phyloP scores from a whole-genome alignment of 257 asterid species.

The Scutellaria barbata region DNA sequence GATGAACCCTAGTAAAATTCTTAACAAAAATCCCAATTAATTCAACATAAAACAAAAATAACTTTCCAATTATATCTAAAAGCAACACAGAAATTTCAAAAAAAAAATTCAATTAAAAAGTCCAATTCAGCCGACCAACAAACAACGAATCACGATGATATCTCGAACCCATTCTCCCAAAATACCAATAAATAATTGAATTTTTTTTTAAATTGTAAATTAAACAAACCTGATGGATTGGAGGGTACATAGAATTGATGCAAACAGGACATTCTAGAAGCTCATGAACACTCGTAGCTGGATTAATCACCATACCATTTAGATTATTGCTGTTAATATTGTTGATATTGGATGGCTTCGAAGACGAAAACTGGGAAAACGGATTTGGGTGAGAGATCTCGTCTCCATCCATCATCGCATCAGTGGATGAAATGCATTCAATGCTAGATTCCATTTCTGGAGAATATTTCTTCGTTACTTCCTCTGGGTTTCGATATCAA shows the following conservation, averaged over 20 bases:
- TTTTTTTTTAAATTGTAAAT: constrained; percentile 16
- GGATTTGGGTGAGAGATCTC: constrained; percentile 53
- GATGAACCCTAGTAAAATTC: constrained; percentile 30
- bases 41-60: constrained; percentile 19
- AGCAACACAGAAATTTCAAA: constrained; percentile 9
- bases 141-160: constrained; percentile 1
- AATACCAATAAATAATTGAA: constrained; percentile 18
- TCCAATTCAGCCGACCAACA: constrained; percentile 17
- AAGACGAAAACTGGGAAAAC: constrained; percentile 52
- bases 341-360: constrained; percentile 43
- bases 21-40: constrained; percentile 12
- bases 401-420: constrained; percentile 62
- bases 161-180: constrained; percentile 32
- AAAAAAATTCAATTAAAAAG: constrained; percentile 27
- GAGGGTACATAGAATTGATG: constrained; percentile 76
- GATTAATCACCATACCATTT: constrained; percentile 44
- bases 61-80: constrained; percentile 2
- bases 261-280: constrained; percentile 74
- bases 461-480: constrained; percentile 14
- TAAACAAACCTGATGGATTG: constrained; percentile 66
- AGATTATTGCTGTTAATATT: constrained; percentile 39
- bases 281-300: constrained; percentile 64
- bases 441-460: constrained; percentile 62
- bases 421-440: constrained; percentile 60
- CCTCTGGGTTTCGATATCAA: constrained; percentile 36